Evolutionary conservation across 2,329 filamentous ascomycete genomes (phyloP).

Genomic region (Cyphellophora europaea): DNA sequence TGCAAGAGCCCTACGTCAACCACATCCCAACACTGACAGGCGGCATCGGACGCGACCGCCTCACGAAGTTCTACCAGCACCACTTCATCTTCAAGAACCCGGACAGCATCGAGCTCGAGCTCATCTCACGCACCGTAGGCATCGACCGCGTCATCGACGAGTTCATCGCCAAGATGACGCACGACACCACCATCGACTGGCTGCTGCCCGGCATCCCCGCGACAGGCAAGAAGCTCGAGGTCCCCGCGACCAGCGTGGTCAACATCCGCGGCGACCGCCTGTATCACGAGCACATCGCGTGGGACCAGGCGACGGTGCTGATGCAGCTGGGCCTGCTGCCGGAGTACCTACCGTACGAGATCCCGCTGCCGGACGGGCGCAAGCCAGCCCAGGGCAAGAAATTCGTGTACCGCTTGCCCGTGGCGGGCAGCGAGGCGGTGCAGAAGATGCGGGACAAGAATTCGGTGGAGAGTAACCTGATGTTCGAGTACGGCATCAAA

Average conservation of each 20-base stretch:
- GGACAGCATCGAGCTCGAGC: conserved; percentile 55
- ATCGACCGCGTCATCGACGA: conserved; percentile 65
- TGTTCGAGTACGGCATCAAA: conserved; percentile 37
- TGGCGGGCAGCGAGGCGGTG: conserved; percentile 46
- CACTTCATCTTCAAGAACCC: conserved; percentile 71
- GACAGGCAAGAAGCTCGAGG: conserved; percentile 42
- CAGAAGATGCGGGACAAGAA: conserved; percentile 43
- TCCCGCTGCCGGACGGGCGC: conserved; percentile 32
- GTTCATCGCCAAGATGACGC: conserved; percentile 57
- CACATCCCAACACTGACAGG: conserved; percentile 64
- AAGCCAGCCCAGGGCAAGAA: conserved; percentile 29
- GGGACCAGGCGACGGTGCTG: conserved; percentile 58
- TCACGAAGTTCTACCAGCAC: conserved; percentile 61
- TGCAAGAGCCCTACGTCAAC: conserved; percentile 69
- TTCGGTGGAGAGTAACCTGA: conserved; percentile 43
- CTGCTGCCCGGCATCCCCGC: conserved; percentile 55
- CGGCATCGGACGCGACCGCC: conserved; percentile 54
- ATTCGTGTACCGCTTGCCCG: conserved; percentile 54
- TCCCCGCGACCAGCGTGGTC: conserved; percentile 57
- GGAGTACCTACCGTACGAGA: conserved; percentile 55
- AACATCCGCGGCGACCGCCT: conserved; percentile 59
- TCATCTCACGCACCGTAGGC: conserved; percentile 63
- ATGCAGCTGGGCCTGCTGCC: conserved; percentile 54
- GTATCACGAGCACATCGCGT: conserved; percentile 62
- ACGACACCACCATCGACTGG: conserved; percentile 57